Conservation (phyloP, 176 grass and related monocot genomes). For the Themeda triandra region DNA sequence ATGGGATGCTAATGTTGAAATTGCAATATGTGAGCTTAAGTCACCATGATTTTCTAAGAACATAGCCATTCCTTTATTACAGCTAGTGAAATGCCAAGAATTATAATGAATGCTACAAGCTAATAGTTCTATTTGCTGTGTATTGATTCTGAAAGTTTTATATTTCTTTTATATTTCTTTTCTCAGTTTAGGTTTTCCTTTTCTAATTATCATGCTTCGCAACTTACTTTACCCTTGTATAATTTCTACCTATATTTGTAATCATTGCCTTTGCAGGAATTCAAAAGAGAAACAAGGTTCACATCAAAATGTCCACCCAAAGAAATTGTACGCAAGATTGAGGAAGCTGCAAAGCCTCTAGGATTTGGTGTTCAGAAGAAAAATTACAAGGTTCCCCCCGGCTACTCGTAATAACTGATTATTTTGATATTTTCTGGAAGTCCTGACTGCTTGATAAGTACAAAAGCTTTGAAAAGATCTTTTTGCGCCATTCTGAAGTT, state of each 20-base stretch:
- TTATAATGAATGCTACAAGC: not conserved
- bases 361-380: slow-evolving; percentile 96
- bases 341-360: slow-evolving; percentile 97
- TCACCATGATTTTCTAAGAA: not conserved
- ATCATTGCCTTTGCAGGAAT: slow-evolving; percentile 52
- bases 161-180: too few relatives aligned
- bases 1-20: not conserved
- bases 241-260: not conserved
- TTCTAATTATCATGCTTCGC: not conserved
- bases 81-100: not conserved
- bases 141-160: not conserved
- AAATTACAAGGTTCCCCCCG: slow-evolving; percentile 70
- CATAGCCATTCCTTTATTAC: slow-evolving; percentile 6
- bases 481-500: not conserved
- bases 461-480: not conserved
- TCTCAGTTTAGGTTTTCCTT: not conserved
- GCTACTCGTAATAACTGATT: not conserved
- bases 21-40: not conserved
- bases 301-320: slow-evolving; percentile 83
- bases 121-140: not conserved
- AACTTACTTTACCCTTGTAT: not conserved
- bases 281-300: slow-evolving; percentile 94
- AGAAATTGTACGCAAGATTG: slow-evolving; percentile 91
- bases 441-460: not conserved
- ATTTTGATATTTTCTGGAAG: not conserved